Evolutionary conservation across 306 rosid species (phyloP).

Genomic region (Trifolium subterraneum): DNA sequence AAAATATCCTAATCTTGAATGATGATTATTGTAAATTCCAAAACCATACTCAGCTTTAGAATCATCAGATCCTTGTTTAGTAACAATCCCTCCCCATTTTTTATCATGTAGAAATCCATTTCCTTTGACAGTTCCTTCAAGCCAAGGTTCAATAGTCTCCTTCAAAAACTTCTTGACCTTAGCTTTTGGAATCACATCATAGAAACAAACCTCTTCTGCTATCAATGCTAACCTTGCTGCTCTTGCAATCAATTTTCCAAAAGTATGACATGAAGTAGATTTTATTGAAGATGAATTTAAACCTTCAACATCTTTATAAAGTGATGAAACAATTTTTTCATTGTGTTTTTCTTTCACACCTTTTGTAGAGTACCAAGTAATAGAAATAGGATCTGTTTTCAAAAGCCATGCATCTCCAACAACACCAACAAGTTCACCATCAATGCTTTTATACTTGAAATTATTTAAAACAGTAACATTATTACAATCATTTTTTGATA

Average conservation of each 20-base stretch:
- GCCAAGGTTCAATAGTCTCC: constrained; percentile 76
- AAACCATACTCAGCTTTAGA: neutral
- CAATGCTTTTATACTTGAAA: constrained; percentile 72
- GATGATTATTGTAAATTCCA: no score
- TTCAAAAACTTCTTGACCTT: constrained; percentile 51
- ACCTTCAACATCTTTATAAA: constrained; percentile 58
- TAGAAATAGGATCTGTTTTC: constrained; percentile 51
- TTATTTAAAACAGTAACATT: constrained; percentile 53
- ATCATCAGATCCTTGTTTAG: constrained; percentile 35
- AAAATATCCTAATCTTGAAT: neutral
- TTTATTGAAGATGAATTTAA: constrained; percentile 38
- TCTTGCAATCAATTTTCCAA: constrained; percentile 68
- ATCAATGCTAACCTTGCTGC: constrained; percentile 83
- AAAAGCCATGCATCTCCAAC: constrained; percentile 73
- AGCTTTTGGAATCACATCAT: constrained; percentile 56
- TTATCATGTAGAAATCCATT: constrained; percentile 68
- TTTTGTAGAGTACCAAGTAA: constrained; percentile 68
- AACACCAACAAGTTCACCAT: constrained; percentile 80
- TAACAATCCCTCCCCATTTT: constrained; percentile 79
- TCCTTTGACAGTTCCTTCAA: constrained; percentile 61
- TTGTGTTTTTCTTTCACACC: constrained; percentile 57
- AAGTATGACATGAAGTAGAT: constrained; percentile 49
- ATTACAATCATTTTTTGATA: constrained; percentile 27
- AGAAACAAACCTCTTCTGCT: constrained; percentile 66
- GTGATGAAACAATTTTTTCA: constrained; percentile 56